Evolutionary conservation across 2,329 filamentous ascomycete species (phyloP).

Genomic region (Hypoxylon sp.): DNA sequence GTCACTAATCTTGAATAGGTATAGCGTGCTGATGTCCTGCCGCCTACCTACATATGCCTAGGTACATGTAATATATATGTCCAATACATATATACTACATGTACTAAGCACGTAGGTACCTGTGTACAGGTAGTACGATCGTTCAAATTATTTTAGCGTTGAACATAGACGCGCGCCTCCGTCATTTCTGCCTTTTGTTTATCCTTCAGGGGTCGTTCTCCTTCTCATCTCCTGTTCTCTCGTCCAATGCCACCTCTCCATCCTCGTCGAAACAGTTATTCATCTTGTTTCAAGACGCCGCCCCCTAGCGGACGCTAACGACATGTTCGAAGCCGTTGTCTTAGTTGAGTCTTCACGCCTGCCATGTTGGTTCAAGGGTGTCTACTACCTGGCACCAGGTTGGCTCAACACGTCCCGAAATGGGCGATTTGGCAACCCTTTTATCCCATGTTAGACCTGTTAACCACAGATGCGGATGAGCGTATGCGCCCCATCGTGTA

Average conservation of each 20-base stretch:
- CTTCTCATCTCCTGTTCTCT: conserved; percentile 21
- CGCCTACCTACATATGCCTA: conserved; percentile 14
- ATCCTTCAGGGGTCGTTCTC: conserved; percentile 19
- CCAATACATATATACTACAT: no score
- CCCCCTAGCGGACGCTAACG: conserved; percentile 20
- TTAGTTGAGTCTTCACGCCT: conserved; percentile 10
- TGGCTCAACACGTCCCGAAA: conserved; percentile 6
- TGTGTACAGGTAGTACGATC: conserved; percentile 22
- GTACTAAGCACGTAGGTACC: background rate
- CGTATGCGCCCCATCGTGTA: conserved; percentile 10
- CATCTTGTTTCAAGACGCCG: conserved; percentile 34
- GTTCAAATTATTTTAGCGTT: conserved; percentile 40
- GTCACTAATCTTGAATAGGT: conserved; percentile 15
- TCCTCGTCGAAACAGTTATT: conserved; percentile 30
- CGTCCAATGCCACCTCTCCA: conserved; percentile 42
- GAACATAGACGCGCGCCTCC: conserved; percentile 49
- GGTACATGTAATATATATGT: no score
- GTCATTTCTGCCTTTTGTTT: conserved; percentile 13
- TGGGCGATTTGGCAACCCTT: conserved; percentile 2
- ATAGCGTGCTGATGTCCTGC: conserved; percentile 19
- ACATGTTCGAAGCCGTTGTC: conserved; percentile 7
- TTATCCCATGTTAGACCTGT: background rate
- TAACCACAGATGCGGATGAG: conserved; percentile 6
- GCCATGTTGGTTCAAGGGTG: conserved; percentile 26
- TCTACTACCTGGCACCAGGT: background rate